Conservation (phyloP, 2,329 filamentous ascomycete species). For the Thielaviopsis euricoi region DNA sequence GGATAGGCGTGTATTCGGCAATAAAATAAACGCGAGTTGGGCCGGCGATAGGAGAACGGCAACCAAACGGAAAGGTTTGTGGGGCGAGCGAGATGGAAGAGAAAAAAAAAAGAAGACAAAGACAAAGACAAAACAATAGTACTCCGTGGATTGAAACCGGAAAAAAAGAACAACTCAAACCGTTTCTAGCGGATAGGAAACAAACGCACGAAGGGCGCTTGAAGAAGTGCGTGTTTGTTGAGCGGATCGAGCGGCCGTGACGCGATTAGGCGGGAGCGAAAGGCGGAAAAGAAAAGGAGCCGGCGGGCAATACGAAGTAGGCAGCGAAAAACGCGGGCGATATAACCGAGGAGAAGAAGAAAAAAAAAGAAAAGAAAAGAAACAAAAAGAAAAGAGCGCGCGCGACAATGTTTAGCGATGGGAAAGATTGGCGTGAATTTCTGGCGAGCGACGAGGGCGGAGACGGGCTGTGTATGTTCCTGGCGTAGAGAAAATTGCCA, state of each 20-base stretch:
- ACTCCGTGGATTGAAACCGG: not conserved
- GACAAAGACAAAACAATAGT: not conserved
- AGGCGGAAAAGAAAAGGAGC: not conserved
- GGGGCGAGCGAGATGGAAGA: not conserved
- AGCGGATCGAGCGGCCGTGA: not conserved
- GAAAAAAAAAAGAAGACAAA: too few relatives aligned
- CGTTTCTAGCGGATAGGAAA: not conserved
- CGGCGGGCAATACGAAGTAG: not conserved
- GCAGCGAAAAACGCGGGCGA: not conserved
- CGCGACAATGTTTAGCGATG: not conserved
- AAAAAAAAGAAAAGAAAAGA: too few relatives aligned
- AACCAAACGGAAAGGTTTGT: not conserved
- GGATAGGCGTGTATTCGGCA: not conserved
- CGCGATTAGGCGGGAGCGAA: not conserved
- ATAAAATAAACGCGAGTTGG: not conserved
- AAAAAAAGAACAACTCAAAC: not conserved
- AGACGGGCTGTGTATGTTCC: not conserved
- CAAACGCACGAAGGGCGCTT: not conserved
- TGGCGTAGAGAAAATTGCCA: not conserved
- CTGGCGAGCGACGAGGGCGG: not conserved
- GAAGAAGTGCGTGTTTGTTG: not conserved
- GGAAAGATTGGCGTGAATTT: not conserved
- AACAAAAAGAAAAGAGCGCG: not conserved
- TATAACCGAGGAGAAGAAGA: not conserved
- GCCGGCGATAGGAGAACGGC: not conserved